Evolutionary conservation across 108 stramenopile species (phyloP), one percentile per base, ranked within the genome.

Genomic region (Aurantiochytrium sp.): DNA sequence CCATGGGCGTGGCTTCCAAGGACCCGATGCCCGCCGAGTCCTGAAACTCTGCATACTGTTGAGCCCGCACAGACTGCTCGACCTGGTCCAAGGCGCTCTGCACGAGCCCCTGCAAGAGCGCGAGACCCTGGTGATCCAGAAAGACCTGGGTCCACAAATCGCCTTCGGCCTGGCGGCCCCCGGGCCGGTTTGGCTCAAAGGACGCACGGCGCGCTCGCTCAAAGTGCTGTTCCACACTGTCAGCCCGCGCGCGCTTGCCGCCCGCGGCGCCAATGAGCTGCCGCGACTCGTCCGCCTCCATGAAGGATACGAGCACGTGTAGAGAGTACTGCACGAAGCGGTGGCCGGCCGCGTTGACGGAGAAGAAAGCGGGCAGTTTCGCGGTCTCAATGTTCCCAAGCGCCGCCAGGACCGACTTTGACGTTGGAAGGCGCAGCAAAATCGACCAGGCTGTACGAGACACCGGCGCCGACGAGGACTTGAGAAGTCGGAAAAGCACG

Each of bases 241-340:
- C 37, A 8, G 31, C 32, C 10, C 59, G 31, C 21, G 69, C n/a
- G 21, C 69, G 37, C 24, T 17, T 41, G 37, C 42, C 37, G 17
- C n/a, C 69, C 17, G 45, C 10, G 5, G 37, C 69, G 19, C 45
- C 45, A 41, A 81, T 45, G 17, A 81, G 21, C 24, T 48, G 42
- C 5, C 69, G 69, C 19, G 69, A 81, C 30, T 81, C 69, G 30
- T 81, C 69, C 0, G 37, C 69, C n/a, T 81, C 69, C 69, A 81
- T 81, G n/a, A 81, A 81, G 45, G 69, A 81, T 0, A 81, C 69
- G 17, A 81, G 5, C 24, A 81, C 45, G 30, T 81, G 69, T 6
- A 81, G 69, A 2, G 45, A 22, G n/a, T 81, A 81, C 37, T 45
- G 69, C 69, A 81, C 45, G 1, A 81, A 41, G n/a, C 69, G 69